Evolutionary conservation across 1,284 basidiomycete species (phyloP), one percentile per base, ranked within the genome.

Genomic region (Naganishia liquefaciens): DNA sequence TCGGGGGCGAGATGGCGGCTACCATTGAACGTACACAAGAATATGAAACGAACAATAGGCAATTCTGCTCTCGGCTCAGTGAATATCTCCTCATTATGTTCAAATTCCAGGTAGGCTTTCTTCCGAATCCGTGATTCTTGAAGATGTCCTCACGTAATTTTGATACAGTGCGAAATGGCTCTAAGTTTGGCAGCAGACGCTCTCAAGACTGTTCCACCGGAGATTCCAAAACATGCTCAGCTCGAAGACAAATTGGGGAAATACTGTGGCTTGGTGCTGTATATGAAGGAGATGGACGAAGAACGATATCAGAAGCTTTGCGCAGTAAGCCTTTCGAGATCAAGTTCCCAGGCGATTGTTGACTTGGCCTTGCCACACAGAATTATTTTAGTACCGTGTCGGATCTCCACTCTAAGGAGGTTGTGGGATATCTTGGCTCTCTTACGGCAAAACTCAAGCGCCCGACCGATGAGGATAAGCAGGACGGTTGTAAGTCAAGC

Each of bases 271-370:
- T 76, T 99, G 54, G 86, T 98, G 78, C 82, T 98, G 17, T 99
- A 95, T 74, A 80, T 97, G 69, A 94, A 93, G 75, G 95, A 99
- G 80, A 94, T 96, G 87, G 92, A 94, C 65, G 90, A 93, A 75
- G 79, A 78, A 58, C 77, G 87, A 30, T 96, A 95, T 76, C 88
- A 86, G 49, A 90, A 89, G 73, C 79, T 95, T 39, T 96, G 92
- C 74, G 89, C 88, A 54, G 93, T 95, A 74, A 66, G 89, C 82
- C 15, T 54, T 37, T 44, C 51, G 30, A 19, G 7, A 28, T 30
- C 9, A 7, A 9, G 19, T 19, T 44, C 43, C 7, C 23, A 15
- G 17, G 49, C 25, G 27, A 15, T 33, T 51, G 27, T 23, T 19
- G 27, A 37, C 33, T 2, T 10, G 11, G 21, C 11, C 10, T n/a